phyloP scores from a whole-genome alignment of 2,329 filamentous ascomycete species.

The Fusarium goolgardi region DNA sequence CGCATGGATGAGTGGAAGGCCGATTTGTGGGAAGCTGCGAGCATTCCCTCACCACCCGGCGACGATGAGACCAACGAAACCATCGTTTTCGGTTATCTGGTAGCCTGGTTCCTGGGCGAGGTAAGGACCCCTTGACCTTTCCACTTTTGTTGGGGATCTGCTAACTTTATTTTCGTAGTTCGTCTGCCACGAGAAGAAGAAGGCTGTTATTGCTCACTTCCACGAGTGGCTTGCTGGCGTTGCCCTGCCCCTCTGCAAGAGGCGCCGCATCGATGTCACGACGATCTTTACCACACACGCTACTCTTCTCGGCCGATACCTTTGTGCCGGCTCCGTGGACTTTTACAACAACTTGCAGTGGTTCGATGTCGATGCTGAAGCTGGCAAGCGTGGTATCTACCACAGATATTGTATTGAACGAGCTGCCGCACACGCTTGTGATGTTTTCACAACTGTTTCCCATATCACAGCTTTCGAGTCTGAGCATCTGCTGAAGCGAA shows the following conservation, averaged over 20 bases:
- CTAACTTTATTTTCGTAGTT: conserved; percentile 67
- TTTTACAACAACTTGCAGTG: conserved; percentile 99
- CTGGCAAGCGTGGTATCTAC: conserved; percentile 97
- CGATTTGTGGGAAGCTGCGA: conserved; percentile 91
- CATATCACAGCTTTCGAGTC: conserved; percentile 99
- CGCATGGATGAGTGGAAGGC: conserved; percentile 97
- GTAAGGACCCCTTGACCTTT: conserved; percentile 60
- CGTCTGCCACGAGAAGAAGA: conserved; percentile 90
- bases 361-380: conserved; percentile 96
- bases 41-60: conserved; percentile 90
- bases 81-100: conserved; percentile 96
- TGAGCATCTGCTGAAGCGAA: conserved; percentile 96
- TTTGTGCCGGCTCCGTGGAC: conserved; percentile 96
- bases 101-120: conserved; percentile 98
- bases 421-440: conserved; percentile 87
- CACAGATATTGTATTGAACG: conserved; percentile 98
- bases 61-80: conserved; percentile 98
- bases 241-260: conserved; percentile 90
- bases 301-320: conserved; percentile 92
- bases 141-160: conserved; percentile 8
- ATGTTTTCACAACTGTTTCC: conserved; percentile 98
- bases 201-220: conserved; percentile 96
- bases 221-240: conserved; percentile 99
- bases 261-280: conserved; percentile 93
- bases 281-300: conserved; percentile 99